A percentile compares a stretch with the other conserved stretches of the same genome.
These are phyloP conservation scores for Parathielavia hyrcaniae DNA, from an alignment of 495 filamentous ascomycete genomes.

Conservation along the genomic window DNA sequence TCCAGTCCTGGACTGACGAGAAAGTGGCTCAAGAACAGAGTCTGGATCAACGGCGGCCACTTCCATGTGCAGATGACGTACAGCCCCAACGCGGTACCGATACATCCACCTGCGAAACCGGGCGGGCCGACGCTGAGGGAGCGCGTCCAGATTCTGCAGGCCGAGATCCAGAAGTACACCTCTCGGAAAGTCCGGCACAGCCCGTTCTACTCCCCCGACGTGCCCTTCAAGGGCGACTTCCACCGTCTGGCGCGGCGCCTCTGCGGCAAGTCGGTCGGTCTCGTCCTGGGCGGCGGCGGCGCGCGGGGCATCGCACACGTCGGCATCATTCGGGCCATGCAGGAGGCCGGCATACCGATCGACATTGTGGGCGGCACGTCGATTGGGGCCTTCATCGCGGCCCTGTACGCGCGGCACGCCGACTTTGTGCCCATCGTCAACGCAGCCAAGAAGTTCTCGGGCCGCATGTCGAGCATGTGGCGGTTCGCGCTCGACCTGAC, in stretches of 20 bases:
- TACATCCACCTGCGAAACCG: constrained; percentile 67
- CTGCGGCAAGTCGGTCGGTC: constrained; percentile 88
- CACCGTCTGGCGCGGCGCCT: constrained; percentile 85
- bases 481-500: constrained; percentile 92
- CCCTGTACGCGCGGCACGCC: constrained; percentile 89
- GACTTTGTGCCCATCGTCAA: constrained; percentile 97
- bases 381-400: constrained; percentile 96
- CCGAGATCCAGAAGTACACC: constrained; percentile 96
- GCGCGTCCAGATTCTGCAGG: constrained; percentile 87
- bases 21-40: constrained; percentile 83
- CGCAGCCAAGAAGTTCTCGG: constrained; percentile 91
- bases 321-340: constrained; percentile 88
- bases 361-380: constrained; percentile 95
- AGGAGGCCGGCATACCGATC: constrained; percentile 93
- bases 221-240: constrained; percentile 93
- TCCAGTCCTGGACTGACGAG: constrained; percentile 76
- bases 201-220: constrained; percentile 83
- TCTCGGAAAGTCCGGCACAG: constrained; percentile 78
- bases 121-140: constrained; percentile 85
- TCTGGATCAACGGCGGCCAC: constrained; percentile 98
- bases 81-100: constrained; percentile 66
- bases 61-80: constrained; percentile 97
- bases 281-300: constrained; percentile 90
- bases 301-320: constrained; percentile 87
- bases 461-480: constrained; percentile 96